Percentiles rank a stretch among this genome's conserved stretches.
Evolutionary conservation across 2,329 filamentous ascomycete species (phyloP).

Genomic region (Amesomyces nigricolor): DNA sequence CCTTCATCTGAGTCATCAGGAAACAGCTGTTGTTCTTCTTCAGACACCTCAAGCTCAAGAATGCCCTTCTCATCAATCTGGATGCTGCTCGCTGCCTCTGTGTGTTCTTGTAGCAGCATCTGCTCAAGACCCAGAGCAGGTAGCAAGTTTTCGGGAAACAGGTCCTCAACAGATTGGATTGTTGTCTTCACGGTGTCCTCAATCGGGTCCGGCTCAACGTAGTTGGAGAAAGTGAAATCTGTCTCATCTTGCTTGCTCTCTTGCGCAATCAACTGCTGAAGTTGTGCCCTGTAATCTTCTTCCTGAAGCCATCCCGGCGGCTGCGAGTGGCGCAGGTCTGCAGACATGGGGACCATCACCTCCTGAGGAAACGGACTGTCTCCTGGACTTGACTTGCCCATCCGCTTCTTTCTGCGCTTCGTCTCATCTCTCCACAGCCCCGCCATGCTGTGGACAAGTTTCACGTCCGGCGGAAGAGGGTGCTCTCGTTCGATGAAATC

Average conservation of each 20-base stretch:
- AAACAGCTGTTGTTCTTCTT: conserved; percentile 39
- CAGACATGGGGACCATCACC: conserved; percentile 82
- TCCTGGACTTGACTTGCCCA: conserved; percentile 57
- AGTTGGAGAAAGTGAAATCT: conserved; percentile 57
- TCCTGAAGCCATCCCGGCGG: conserved; percentile 91
- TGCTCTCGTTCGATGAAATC: conserved; percentile 71
- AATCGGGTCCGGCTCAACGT: conserved; percentile 50
- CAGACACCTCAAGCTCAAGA: conserved; percentile 29
- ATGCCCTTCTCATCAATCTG: conserved; percentile 62
- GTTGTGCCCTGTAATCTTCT: conserved; percentile 66
- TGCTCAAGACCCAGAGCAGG: conserved; percentile 40
- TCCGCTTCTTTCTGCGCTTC: conserved; percentile 65
- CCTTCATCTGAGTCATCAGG: conserved; percentile 52
- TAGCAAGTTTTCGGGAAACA: conserved; percentile 65
- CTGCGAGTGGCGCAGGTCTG: conserved; percentile 65
- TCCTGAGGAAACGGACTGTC: conserved; percentile 77
- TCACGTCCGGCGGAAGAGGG: conserved; percentile 61
- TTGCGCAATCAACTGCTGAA: conserved; percentile 64
- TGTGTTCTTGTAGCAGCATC: conserved; percentile 28
- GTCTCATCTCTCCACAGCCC: conserved; percentile 89
- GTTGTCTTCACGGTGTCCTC: conserved; percentile 65
- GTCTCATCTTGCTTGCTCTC: conserved; percentile 40
- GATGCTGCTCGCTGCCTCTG: conserved; percentile 40
- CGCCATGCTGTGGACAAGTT: conserved; percentile 87
- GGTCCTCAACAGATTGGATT: conserved; percentile 78